Percentiles rank a stretch among this genome's conserved stretches.
phyloP scores from a whole-genome alignment of 345 rosid genomes.

The Carallia brachiata region DNA sequence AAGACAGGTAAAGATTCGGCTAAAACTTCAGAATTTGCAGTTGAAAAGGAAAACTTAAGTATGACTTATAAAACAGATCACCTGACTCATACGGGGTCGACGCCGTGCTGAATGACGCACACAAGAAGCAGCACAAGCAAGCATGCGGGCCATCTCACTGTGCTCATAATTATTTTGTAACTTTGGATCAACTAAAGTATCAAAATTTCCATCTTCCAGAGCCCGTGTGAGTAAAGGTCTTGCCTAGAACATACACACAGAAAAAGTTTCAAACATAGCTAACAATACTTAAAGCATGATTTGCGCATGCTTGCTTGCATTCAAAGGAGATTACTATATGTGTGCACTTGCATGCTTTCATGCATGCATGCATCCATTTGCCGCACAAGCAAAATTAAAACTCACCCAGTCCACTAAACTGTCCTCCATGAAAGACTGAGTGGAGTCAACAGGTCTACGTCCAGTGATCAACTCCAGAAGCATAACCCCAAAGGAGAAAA shows the following conservation, averaged over 20 bases:
- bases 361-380: not conserved
- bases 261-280: not conserved
- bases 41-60: conserved; percentile 7
- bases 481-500: conserved; percentile 89
- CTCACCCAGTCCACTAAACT: conserved; percentile 97
- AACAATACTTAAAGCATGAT: not conserved
- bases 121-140: conserved; percentile 84
- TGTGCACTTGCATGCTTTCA: not conserved
- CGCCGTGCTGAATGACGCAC: conserved; percentile 87
- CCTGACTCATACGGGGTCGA: conserved; percentile 91
- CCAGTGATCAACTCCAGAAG: conserved; percentile 88
- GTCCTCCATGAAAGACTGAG: conserved; percentile 63
- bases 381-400: not conserved
- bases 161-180: conserved; percentile 56
- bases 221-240: conserved; percentile 71
- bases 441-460: conserved; percentile 70
- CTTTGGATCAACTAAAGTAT: conserved; percentile 57
- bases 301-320: not conserved
- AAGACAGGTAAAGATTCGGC: not conserved
- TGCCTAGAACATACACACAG: conserved; percentile 46
- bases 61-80: conserved; percentile 17
- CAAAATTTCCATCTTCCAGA: conserved; percentile 58
- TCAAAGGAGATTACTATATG: not conserved
- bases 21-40: not conserved
- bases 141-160: conserved; percentile 74